Percentiles rank a stretch among this genome's conserved stretches.
phyloP scores from a whole-genome alignment of 164 flowering plant genomes.

The Nelumbo lutea region DNA sequence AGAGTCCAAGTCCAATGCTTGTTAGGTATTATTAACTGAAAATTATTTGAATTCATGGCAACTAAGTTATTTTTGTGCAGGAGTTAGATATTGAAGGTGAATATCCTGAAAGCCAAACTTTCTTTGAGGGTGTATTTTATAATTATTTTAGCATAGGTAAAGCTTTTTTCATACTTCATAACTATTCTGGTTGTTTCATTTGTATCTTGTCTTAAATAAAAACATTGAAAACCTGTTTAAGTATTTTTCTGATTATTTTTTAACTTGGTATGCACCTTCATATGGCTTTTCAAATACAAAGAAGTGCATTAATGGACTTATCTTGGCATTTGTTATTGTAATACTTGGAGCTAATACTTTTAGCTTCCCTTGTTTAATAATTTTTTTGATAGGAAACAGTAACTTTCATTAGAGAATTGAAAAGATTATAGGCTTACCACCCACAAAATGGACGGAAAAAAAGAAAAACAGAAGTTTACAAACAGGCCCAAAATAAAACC shows the following conservation, averaged over 20 bases:
- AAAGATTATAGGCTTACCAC: too few species aligned
- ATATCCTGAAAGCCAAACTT: conserved; percentile 47
- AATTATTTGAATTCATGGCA: background rate
- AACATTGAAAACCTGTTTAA: background rate
- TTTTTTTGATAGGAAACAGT: too few species aligned
- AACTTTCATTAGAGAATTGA: too few species aligned
- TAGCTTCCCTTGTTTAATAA: too few species aligned
- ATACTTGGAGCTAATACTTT: too few species aligned
- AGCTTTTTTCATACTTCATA: conserved; percentile 7
- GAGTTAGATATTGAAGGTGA: conserved; percentile 45
- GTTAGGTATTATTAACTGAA: background rate
- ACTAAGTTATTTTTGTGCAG: conserved; percentile 28
- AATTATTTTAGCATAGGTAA: conserved; percentile 94
- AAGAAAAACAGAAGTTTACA: too few species aligned
- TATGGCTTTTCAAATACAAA: background rate
- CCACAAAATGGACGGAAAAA: too few species aligned
- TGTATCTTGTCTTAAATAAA: background rate
- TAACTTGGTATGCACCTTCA: background rate
- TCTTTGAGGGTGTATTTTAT: conserved; percentile 82
- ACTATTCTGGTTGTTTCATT: background rate
- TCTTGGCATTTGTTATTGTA: background rate
- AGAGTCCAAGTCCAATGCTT: too few species aligned
- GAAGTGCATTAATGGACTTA: background rate
- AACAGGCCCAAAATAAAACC: too few species aligned
- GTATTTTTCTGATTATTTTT: too few species aligned